These are phyloP conservation scores for Juncus effusus DNA, from an alignment of 176 grass and related monocot species.

Conservation along the genomic window DNA sequence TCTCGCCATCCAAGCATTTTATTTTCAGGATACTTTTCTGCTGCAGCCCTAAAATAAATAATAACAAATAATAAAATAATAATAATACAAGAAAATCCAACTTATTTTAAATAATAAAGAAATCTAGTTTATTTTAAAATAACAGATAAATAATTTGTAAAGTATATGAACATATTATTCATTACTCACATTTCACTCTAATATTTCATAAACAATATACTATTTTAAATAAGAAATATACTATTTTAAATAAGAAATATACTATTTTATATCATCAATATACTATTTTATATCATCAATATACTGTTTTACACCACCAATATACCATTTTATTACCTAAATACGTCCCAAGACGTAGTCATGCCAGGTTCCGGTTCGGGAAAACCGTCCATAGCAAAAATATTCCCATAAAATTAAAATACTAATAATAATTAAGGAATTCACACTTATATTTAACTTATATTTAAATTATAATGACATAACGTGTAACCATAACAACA, in stretches of 20 bases:
- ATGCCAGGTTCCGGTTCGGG: slow-evolving; percentile 49
- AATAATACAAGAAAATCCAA: no score
- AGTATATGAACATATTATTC: background rate
- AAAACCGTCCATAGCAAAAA: slow-evolving; percentile 72
- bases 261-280: background rate
- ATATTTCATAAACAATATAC: background rate
- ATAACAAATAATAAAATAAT: background rate
- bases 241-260: no score
- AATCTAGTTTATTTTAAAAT: background rate
- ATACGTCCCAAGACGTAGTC: slow-evolving; percentile 91
- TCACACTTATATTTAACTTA: no score
- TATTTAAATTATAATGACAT: background rate
- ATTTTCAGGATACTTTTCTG: slow-evolving; percentile 71
- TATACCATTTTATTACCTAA: slow-evolving; percentile 51
- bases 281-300: slow-evolving; percentile 2
- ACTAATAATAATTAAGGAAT: no score
- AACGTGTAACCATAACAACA: background rate
- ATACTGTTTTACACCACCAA: background rate
- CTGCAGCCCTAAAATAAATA: slow-evolving; percentile 50
- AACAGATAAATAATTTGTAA: background rate
- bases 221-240: no score
- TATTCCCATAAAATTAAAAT: slow-evolving; percentile 26
- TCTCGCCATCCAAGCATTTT: slow-evolving; percentile 93
- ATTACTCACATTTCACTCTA: background rate
- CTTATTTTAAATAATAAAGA: background rate